Conservation (phyloP, 495 filamentous ascomycete species). For the Penicillium pancosmium region DNA sequence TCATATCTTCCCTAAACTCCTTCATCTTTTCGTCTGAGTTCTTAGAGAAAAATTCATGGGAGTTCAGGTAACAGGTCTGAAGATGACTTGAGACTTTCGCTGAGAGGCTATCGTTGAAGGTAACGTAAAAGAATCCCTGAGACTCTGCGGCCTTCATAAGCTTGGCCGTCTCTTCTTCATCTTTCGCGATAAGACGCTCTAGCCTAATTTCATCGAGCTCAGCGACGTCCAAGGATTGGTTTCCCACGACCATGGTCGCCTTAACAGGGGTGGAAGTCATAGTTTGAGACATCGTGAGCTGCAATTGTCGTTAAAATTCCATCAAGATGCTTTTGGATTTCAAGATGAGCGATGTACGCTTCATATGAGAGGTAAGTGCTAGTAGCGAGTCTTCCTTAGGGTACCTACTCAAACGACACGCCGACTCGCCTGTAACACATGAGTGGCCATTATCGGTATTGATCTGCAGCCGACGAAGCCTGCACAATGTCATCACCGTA, state of each 20-base stretch:
- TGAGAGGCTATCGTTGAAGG: conserved; percentile 10
- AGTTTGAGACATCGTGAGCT: conserved; percentile 9
- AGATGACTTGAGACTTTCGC: background rate
- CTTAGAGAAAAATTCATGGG: conserved; percentile 15
- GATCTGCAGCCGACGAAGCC: no score
- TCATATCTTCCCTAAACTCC: conserved; percentile 14
- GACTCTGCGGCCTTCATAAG: conserved; percentile 22
- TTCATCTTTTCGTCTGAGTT: conserved; percentile 20
- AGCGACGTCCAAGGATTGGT: conserved; percentile 19
- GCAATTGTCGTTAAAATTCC: no score
- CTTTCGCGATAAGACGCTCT: conserved; percentile 16
- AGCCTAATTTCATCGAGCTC: conserved; percentile 17
- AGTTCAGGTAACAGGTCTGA: no score
- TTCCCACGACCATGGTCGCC: conserved; percentile 15
- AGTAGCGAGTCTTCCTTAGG: no score
- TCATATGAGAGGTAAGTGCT: no score
- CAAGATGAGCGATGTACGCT: no score
- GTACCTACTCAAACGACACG: no score
- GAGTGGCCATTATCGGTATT: no score
- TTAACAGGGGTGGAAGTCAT: conserved; percentile 11
- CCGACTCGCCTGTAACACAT: no score
- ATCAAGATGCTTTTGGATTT: no score
- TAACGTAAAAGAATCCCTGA: conserved; percentile 24
- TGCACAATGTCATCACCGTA: no score
- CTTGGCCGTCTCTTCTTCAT: conserved; percentile 19